Conservation (phyloP, 148 eudicot species). For the Cornus suecica region DNA sequence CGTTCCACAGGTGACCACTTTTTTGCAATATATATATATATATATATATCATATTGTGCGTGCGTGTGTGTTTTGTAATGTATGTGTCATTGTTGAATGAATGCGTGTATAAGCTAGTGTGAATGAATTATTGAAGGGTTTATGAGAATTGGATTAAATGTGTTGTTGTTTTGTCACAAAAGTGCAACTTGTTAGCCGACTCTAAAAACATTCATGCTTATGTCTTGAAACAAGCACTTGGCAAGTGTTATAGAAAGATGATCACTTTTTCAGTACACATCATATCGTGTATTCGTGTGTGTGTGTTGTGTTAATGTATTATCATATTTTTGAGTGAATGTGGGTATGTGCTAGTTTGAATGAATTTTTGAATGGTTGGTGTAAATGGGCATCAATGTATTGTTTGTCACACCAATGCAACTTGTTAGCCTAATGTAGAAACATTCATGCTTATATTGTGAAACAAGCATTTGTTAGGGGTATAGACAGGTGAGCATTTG, state of each 20-base stretch:
- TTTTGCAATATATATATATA: neutral
- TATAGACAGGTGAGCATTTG: neutral
- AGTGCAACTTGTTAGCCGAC: neutral
- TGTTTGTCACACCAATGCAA: neutral
- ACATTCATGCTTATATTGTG: neutral
- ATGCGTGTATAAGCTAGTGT: neutral
- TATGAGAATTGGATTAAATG: neutral
- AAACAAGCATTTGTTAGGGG: too few species aligned
- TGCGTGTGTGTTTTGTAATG: neutral
- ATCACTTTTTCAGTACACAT: neutral
- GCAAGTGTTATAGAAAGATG: neutral
- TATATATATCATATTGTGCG: too few species aligned
- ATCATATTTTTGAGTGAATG: neutral
- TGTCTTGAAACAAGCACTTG: neutral
- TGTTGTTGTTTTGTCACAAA: neutral
- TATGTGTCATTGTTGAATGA: neutral
- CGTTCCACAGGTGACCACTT: slow-evolving; percentile 54
- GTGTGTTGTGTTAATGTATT: neutral
- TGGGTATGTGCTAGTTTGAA: neutral
- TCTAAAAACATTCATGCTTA: neutral
- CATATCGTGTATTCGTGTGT: neutral
- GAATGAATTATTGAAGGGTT: neutral
- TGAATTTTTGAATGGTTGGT: neutral
- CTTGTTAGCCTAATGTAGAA: too few species aligned
- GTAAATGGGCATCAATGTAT: neutral